These are phyloP conservation scores for Styphnolobium japonicum DNA, from an alignment of 306 rosid species.

Conservation along the genomic window DNA sequence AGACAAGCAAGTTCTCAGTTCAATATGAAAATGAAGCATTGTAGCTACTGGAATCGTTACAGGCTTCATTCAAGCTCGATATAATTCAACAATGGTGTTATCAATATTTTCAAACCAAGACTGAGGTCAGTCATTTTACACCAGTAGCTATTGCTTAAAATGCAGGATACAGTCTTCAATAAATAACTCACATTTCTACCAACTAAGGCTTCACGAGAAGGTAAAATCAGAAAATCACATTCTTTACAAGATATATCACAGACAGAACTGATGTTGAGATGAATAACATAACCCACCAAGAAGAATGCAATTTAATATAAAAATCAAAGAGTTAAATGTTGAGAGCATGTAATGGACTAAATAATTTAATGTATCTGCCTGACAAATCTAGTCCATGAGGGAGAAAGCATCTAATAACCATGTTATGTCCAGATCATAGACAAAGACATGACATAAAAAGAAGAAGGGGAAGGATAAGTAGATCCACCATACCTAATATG, in stretches of 20 bases:
- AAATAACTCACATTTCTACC: neutral
- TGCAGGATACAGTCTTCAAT: neutral
- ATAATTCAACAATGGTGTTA: neutral
- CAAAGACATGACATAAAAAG: slow-evolving; percentile 20
- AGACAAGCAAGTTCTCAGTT: neutral
- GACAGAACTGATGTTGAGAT: neutral
- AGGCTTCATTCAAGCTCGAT: slow-evolving; percentile 1
- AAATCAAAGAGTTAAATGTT: too few species aligned
- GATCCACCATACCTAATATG: slow-evolving; percentile 69
- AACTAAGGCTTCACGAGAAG: neutral
- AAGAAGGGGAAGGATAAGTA: slow-evolving; percentile 5
- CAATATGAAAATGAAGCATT: slow-evolving; percentile 7
- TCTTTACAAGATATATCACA: neutral
- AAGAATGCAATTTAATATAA: too few species aligned
- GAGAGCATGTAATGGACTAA: too few species aligned
- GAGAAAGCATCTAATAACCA: too few species aligned
- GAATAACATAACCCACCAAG: too few species aligned
- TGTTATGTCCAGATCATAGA: slow-evolving; percentile 24
- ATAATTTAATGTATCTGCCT: too few species aligned
- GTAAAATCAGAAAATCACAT: neutral
- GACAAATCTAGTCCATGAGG: too few species aligned
- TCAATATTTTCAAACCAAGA: neutral
- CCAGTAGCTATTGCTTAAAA: neutral
- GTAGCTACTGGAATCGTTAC: neutral
- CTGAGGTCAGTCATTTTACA: neutral